Base-by-base conservation (phyloP, 2,329 filamentous ascomycete genomes). In the Epichloe scottii region DNA sequence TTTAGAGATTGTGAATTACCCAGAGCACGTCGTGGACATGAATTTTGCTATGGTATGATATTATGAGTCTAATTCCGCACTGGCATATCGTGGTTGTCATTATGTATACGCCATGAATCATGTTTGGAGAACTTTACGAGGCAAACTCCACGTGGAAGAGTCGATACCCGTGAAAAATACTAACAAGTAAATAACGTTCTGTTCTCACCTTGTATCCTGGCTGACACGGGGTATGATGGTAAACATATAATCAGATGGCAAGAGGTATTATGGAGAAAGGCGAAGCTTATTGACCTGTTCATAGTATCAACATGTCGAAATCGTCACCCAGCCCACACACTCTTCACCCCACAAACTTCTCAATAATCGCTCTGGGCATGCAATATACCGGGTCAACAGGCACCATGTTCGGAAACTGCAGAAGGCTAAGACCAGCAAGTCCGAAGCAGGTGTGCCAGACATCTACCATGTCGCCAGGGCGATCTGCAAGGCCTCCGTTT, bases 381-480 rank as follows among this genome's bases (percentile, higher is more conserved):
- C 85, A 89, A 62, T 97, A 98, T 43, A 88, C 80, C 34, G 93
- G 87, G 66, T 98, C 87, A 49, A 98, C 84, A 54, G 85, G 81
- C 59, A 85, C 77, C 42, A 96, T 69, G 1, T 83, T 88, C 6
- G 85, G 81, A 61, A 86, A 87, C 11, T 82, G 82, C 30, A 97
- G 71, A 51, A 98, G 75, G 64, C 89, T 95, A 58, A 98, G 70
- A 2, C 93, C 93, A 19, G 90, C 87, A 56, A 96, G 70, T 23
- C 88, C 89, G 66, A 98, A 98, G 49, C 83, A 73, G 0, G 93
- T 97, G 64, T 98, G 93, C 73, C 94, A 98, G 35, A 98, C 90
- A 71, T 98, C 93, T 21, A 96, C 91, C 84, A 91, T 89, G 62
- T 98, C 84, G 26, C 87, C 90, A 10, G 93, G 91, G 54, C 90